phyloP scores from a whole-genome alignment of 306 rosid species.

The Urtica urens region DNA sequence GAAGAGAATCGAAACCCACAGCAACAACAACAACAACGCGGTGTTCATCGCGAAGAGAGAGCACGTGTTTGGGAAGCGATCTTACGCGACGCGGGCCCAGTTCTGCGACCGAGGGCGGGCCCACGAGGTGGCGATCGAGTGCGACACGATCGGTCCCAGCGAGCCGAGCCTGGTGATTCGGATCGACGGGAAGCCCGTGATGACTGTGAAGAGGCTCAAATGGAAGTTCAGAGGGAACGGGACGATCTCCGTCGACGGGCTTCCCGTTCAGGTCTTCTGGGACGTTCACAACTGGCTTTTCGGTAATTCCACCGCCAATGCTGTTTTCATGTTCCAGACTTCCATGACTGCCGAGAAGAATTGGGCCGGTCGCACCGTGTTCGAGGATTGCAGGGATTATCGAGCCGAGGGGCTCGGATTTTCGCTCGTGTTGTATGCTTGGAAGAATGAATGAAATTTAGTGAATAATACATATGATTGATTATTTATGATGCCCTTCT shows the following conservation, averaged over 20 bases:
- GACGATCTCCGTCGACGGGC: slow-evolving; percentile 65
- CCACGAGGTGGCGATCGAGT: slow-evolving; percentile 65
- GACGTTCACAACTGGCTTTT: slow-evolving; percentile 90
- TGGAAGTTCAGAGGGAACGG: slow-evolving; percentile 86
- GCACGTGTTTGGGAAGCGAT: slow-evolving; percentile 64
- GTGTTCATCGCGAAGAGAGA: slow-evolving; percentile 58
- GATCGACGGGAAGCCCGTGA: slow-evolving; percentile 57
- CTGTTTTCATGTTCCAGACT: slow-evolving; percentile 86
- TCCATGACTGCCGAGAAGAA: slow-evolving; percentile 36
- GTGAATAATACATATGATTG: too few relatives aligned
- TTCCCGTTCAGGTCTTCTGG: slow-evolving; percentile 76
- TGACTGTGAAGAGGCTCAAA: slow-evolving; percentile 66
- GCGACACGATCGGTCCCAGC: slow-evolving; percentile 46
- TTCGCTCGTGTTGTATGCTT: slow-evolving; percentile 71
- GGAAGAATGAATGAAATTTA: slow-evolving; percentile 72
- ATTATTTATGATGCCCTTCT: too few relatives aligned
- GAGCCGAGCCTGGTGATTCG: slow-evolving; percentile 66
- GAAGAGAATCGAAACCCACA: slow-evolving; percentile 36
- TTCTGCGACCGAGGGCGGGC: slow-evolving; percentile 55
- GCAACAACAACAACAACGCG: slow-evolving; percentile 27
- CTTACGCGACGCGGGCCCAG: slow-evolving; percentile 51
- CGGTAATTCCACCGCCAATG: slow-evolving; percentile 41
- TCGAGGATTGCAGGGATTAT: slow-evolving; percentile 43
- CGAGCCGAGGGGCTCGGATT: slow-evolving; percentile 58
- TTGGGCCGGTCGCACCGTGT: slow-evolving; percentile 26